Evolutionary conservation across 2,329 filamentous ascomycete species (phyloP).

Genomic region (Xylariaceae sp.): DNA sequence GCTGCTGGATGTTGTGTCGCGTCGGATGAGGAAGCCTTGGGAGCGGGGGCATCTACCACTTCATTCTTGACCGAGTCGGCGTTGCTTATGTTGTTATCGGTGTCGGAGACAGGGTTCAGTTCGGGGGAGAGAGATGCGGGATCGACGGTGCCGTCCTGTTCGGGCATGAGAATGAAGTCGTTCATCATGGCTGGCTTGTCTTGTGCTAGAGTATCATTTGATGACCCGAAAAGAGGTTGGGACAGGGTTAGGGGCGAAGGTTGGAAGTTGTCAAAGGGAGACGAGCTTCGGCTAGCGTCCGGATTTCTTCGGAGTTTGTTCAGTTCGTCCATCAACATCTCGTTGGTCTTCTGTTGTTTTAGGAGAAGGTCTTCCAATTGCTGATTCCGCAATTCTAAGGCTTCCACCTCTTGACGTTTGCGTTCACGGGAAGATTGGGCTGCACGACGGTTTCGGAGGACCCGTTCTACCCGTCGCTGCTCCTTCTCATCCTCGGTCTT

Average conservation of each 20-base stretch:
- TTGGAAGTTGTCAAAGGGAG: constrained; percentile 46
- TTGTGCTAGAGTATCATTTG: constrained; percentile 28
- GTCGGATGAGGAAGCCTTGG: constrained; percentile 68
- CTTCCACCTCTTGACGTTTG: constrained; percentile 86
- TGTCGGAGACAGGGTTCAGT: constrained; percentile 55
- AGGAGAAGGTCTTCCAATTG: constrained; percentile 67
- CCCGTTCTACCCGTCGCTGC: constrained; percentile 94
- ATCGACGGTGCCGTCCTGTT: constrained; percentile 56
- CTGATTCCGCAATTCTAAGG: constrained; percentile 74
- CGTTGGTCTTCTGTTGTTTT: constrained; percentile 59
- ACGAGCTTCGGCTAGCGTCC: constrained; percentile 46
- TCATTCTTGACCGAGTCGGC: constrained; percentile 22
- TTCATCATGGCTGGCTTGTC: constrained; percentile 44
- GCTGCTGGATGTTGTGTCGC: constrained; percentile 99
- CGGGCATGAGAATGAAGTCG: constrained; percentile 46
- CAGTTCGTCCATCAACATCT: constrained; percentile 53
- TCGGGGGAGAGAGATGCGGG: constrained; percentile 64
- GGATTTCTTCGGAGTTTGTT: constrained; percentile 50
- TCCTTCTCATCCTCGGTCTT: constrained; percentile 99
- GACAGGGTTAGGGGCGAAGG: constrained; percentile 59
- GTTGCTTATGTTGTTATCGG: constrained; percentile 32
- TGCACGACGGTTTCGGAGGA: constrained; percentile 92
- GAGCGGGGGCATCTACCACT: constrained; percentile 28
- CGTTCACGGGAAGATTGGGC: constrained; percentile 96
- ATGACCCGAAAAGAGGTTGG: constrained; percentile 57